These are phyloP conservation scores for Aspergillus sclerotioniger DNA, from an alignment of 495 filamentous ascomycete genomes.

Conservation along the genomic window DNA sequence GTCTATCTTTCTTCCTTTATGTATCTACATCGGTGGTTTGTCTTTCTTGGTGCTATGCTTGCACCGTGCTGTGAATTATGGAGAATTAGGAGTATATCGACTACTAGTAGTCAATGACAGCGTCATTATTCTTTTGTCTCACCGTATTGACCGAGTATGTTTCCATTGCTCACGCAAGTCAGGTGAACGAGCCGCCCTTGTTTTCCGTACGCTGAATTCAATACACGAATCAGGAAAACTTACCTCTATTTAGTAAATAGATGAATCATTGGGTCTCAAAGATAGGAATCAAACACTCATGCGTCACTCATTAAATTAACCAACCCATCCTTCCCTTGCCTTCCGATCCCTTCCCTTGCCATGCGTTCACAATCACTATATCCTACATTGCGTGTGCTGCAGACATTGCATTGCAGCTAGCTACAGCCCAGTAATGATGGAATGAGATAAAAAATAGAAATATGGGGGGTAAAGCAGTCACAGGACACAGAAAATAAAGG, in stretches of 20 bases:
- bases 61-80: too few relatives aligned
- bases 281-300: neutral
- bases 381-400: neutral
- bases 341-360: neutral
- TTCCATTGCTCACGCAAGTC: too few relatives aligned
- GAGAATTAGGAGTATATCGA: too few relatives aligned
- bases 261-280: neutral
- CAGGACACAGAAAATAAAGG: neutral
- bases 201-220: too few relatives aligned
- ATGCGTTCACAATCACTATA: neutral
- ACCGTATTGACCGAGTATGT: too few relatives aligned
- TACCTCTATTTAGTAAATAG: neutral
- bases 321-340: neutral
- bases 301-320: neutral
- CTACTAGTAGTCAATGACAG: too few relatives aligned
- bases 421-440: neutral
- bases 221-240: neutral
- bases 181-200: too few relatives aligned
- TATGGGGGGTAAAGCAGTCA: neutral
- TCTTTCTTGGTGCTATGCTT: neutral
- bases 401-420: neutral
- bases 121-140: too few relatives aligned
- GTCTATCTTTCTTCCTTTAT: constrained; percentile 4
- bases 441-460: constrained; percentile 1
- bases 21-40: constrained; percentile 1